Percentiles rank a stretch among this genome's conserved stretches.
Evolutionary conservation across 2,329 filamentous ascomycete genomes (phyloP).

Genomic region (Parascedosporium putredinis): DNA sequence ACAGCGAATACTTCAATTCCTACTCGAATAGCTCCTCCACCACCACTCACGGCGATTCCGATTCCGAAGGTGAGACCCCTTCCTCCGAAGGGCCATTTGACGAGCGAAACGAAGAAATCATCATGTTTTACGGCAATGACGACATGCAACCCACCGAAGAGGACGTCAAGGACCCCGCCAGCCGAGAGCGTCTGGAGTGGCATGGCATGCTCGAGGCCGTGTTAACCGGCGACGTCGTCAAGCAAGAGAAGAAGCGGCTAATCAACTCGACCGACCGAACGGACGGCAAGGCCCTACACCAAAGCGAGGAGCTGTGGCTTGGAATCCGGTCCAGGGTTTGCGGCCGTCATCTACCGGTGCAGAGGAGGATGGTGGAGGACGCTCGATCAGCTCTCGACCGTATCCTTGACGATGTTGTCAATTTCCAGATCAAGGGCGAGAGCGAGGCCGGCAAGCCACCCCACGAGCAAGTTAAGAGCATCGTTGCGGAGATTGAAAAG

Average conservation of each 20-base stretch:
- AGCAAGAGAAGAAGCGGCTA: conserved; percentile 92
- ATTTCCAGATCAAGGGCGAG: conserved; percentile 89
- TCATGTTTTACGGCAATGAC: conserved; percentile 87
- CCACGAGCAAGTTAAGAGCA: conserved; percentile 77
- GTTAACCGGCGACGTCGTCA: conserved; percentile 89
- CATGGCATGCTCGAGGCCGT: conserved; percentile 96
- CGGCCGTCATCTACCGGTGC: conserved; percentile 72
- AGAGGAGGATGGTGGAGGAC: conserved; percentile 82
- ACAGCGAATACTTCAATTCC: conserved; percentile 59
- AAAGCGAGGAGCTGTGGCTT: conserved; percentile 69
- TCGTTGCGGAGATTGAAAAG: conserved; percentile 83
- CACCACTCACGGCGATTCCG: conserved; percentile 62
- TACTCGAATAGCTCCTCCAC: conserved; percentile 50
- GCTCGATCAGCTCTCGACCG: conserved; percentile 62
- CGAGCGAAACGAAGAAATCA: conserved; percentile 80
- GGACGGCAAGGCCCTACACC: conserved; percentile 53
- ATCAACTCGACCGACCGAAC: conserved; percentile 62
- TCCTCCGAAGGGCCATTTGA: conserved; percentile 76
- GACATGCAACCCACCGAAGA: conserved; percentile 81
- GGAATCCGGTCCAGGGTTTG: conserved; percentile 76
- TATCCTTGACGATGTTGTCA: conserved; percentile 76
- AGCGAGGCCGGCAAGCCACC: conserved; percentile 84
- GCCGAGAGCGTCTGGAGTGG: conserved; percentile 89
- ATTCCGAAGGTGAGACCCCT: conserved; percentile 84
- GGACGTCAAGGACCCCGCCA: conserved; percentile 78